These are phyloP conservation scores for Coleophoma eucalyptorum DNA, from an alignment of 2,329 filamentous ascomycete species.

Conservation along the genomic window DNA sequence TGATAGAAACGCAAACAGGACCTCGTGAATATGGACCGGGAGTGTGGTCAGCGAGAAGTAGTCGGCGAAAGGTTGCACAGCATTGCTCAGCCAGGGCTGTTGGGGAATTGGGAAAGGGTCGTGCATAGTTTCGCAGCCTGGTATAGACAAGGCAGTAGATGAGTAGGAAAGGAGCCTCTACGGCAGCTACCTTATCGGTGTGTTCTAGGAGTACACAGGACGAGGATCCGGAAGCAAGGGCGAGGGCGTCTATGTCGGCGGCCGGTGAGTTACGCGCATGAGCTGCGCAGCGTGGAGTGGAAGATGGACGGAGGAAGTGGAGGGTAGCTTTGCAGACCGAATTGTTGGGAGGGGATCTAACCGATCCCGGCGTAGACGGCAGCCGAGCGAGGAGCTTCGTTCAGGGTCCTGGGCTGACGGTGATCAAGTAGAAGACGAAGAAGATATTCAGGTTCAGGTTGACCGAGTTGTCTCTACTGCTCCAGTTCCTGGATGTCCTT, in stretches of 20 bases:
- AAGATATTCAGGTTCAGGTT: no score
- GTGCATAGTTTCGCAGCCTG: conserved; percentile 47
- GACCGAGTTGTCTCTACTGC: no score
- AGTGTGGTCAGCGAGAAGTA: conserved; percentile 59
- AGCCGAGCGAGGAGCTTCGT: no score
- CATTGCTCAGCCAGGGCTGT: conserved; percentile 45
- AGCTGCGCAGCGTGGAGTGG: background rate
- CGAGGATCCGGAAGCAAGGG: background rate
- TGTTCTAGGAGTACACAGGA: background rate
- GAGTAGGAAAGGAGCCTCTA: no score
- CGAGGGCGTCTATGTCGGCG: no score
- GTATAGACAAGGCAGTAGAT: background rate
- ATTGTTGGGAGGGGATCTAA: no score
- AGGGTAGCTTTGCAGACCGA: no score
- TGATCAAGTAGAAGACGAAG: no score
- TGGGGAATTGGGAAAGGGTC: conserved; percentile 65
- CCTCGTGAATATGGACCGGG: conserved; percentile 74
- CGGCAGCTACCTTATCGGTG: background rate
- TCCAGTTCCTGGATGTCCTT: no score
- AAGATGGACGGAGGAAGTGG: no score
- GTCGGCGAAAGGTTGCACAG: conserved; percentile 62
- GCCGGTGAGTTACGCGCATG: background rate
- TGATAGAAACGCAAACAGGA: conserved; percentile 59
- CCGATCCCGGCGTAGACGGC: no score
- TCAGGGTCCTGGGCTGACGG: no score